Evolutionary conservation across 768 basidiomycete species (phyloP), one percentile per base, ranked within the genome.

Genomic region (Leccinellum rugosiceps): DNA sequence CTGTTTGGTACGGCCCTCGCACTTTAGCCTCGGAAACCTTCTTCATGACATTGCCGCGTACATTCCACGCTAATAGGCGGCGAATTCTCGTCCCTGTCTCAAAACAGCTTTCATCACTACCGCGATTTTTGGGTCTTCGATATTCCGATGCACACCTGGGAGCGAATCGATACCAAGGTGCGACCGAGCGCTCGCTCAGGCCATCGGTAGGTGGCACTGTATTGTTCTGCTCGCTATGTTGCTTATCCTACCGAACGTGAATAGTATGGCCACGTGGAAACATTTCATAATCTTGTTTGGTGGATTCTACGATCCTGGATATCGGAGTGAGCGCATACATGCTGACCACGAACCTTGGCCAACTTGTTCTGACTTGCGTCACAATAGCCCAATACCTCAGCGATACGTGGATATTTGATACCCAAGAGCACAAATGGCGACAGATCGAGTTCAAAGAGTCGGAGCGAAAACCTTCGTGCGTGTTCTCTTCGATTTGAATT

Each of bases 111-210:
- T 70, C 90, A 92, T 59, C 92, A 94, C 63, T 95, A 92, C 66
- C 83, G 90, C 46, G 91, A 94, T 66, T 86, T 95, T 66, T 94
- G 94, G 89, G 80, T 80, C 48, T 95, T 95, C 66, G 90, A 92
- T 61, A 83, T 96, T 23, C 65, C 79, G 3, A 86, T 85, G 0
- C 89, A 92, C 59, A 73, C 80, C 0, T 96, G 94, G 94, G 91
- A 95, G 62, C 78, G 91, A 8, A 90, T 94, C 51, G 94, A 95
- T 35, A 93, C 91, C 4, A 94, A 92, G 66, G 70, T 87, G 15
- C 78, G 84, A 25, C 94, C 93, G 0, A 86, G 82, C 38, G 89
- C 92, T 6, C 77, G 93, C 43, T 91, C 88, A 3, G 94, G 94
- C 2, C 91, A 93, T 72, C 78, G 93, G 84, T 89, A 51, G 0